These are phyloP conservation scores for Leccinum fibrillosum DNA, from an alignment of 768 basidiomycete species.

Conservation along the genomic window DNA sequence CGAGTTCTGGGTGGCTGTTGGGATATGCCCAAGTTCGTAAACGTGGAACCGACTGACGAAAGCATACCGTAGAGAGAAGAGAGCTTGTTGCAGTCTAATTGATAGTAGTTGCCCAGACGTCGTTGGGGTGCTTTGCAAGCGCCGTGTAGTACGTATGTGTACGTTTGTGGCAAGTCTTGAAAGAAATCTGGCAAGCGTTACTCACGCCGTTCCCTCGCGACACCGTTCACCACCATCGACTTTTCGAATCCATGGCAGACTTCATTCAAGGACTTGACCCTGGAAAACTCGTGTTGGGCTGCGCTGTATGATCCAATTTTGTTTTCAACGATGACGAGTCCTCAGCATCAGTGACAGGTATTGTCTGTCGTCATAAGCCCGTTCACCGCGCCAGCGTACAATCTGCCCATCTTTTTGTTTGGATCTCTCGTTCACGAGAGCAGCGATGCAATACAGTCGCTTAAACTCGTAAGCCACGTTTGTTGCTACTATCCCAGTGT, in stretches of 20 bases:
- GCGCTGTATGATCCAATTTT: constrained; percentile 45
- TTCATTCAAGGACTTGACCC: constrained; percentile 71
- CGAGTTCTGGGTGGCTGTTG: too few species aligned
- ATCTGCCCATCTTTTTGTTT: constrained; percentile 80
- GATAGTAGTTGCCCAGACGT: neutral
- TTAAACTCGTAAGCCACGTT: constrained; percentile 50
- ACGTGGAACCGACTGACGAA: too few species aligned
- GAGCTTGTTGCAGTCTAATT: neutral
- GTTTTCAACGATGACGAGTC: neutral
- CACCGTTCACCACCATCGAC: neutral
- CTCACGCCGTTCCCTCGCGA: constrained; percentile 5
- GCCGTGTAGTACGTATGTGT: too few species aligned
- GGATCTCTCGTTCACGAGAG: constrained; percentile 72
- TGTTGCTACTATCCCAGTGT: neutral
- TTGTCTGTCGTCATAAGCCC: constrained; percentile 58
- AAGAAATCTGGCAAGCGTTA: neutral
- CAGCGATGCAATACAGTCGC: constrained; percentile 57
- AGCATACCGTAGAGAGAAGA: neutral
- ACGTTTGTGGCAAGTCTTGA: too few species aligned
- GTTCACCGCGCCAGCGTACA: constrained; percentile 64
- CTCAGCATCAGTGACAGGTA: constrained; percentile 36
- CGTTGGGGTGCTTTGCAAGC: neutral
- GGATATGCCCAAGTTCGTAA: too few species aligned
- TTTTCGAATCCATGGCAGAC: constrained; percentile 45
- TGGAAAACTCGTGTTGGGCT: constrained; percentile 60